Evolutionary conservation across 2,329 filamentous ascomycete genomes (phyloP), one percentile per base, ranked within the genome.

Genomic region (Aureobasidium zeae): DNA sequence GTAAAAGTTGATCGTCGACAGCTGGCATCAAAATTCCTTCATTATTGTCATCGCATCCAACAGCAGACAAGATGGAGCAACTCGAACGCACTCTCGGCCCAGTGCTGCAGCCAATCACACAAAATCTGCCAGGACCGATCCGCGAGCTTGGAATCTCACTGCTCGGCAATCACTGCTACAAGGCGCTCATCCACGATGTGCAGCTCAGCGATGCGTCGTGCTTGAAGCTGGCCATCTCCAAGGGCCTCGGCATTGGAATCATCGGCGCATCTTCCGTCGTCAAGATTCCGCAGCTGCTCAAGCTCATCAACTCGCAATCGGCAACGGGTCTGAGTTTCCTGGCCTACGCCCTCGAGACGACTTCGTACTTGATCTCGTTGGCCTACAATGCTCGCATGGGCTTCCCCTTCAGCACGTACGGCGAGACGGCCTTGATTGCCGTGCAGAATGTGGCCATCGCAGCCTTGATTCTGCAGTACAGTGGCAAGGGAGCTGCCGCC

Each of bases 271-370:
- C 84, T 20, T 81, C 85, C 44, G 79, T 96, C 55, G 88, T 98
- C 70, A 98, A 98, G 70, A 79, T 98, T 19, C 91, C 91, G 0
- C 91, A 98, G 71, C 89, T 98, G 60, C 65, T 95, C 63, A 98
- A 98, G 71, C 79, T 98, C 39, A 66, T 91, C 57, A 73, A 73
- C 58, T 87, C 86, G 35, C 76, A 79, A 57, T 94, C 86, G 37
- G 79, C 87, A 20, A 76, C 78, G 32, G 91, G 91, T 54, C 76
- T 98, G 49, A 86, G 80, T 36, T 94, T 96, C 67, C 74, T 94
- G 32, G 83, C 85, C 22, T 96, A 95, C 69, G 73, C 91, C 24
- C 85, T 98, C 61, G 91, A 98, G 70, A 95, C 87, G 7, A 73
- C 77, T 45, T 79, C 82, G 47, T 89, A 93, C 67, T 73, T 95